Evolutionary conservation across 306 rosid genomes (phyloP).

Genomic region (Echinosophora koreensis): DNA sequence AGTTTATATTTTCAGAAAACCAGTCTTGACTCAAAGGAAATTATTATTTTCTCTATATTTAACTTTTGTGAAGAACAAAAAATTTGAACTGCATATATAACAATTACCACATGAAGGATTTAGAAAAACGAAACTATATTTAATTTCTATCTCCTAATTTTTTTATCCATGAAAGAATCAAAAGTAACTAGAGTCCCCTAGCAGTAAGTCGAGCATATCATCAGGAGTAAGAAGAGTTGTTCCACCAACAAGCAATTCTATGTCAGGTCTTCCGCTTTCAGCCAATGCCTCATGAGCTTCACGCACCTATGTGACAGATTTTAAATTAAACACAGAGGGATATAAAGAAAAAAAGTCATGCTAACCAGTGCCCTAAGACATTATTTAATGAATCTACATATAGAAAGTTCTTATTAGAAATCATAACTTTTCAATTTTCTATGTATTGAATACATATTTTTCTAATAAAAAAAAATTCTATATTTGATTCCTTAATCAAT

Average conservation of each 20-base stretch:
- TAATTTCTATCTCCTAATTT: slow-evolving; percentile 5
- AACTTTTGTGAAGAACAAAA: not conserved
- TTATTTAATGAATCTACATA: too few relatives aligned
- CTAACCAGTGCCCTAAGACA: too few relatives aligned
- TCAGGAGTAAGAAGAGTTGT: slow-evolving; percentile 81
- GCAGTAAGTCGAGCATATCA: slow-evolving; percentile 75
- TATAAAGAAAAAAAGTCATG: not conserved
- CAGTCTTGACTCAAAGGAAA: not conserved
- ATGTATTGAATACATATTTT: too few relatives aligned
- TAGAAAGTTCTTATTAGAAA: too few relatives aligned
- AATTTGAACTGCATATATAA: slow-evolving; percentile 8
- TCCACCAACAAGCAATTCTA: slow-evolving; percentile 90
- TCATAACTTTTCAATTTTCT: too few relatives aligned
- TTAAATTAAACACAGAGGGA: not conserved
- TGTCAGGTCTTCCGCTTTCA: slow-evolving; percentile 87
- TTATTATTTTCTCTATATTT: not conserved
- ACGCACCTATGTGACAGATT: slow-evolving; percentile 63
- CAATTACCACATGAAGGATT: slow-evolving; percentile 35
- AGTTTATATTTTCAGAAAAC: not conserved
- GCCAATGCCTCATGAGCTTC: slow-evolving; percentile 88
- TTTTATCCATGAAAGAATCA: slow-evolving; percentile 43
- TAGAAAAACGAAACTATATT: slow-evolving; percentile 39
- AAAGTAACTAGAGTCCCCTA: slow-evolving; percentile 70
- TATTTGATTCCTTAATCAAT: too few relatives aligned
- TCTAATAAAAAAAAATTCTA: too few relatives aligned